Evolutionary conservation across 2,329 filamentous ascomycete species (phyloP).

Genomic region (Diaporthe vaccinii): DNA sequence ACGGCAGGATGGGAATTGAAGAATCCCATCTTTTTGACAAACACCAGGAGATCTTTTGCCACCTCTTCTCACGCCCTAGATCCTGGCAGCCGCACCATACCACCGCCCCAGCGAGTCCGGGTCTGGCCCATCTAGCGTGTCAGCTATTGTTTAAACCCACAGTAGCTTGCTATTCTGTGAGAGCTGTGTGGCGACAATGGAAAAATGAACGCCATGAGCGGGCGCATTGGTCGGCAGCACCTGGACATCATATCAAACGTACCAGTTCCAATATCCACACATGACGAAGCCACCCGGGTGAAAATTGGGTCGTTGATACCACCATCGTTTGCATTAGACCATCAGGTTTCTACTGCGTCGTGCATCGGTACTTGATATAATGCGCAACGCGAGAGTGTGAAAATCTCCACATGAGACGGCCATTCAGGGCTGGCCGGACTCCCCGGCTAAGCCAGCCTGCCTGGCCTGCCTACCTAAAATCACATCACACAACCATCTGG

Average conservation of each 20-base stretch:
- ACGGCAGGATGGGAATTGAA: slow-evolving; percentile 14
- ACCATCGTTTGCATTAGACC: not conserved
- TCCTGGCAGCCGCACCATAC: not conserved
- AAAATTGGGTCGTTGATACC: not conserved
- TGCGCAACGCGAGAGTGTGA: not conserved
- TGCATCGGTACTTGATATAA: not conserved
- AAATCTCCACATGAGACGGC: not conserved
- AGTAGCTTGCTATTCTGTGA: not conserved
- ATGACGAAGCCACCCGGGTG: not conserved
- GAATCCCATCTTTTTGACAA: slow-evolving; percentile 21
- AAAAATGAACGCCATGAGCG: not conserved
- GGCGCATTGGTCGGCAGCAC: not conserved
- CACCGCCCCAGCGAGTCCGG: not conserved
- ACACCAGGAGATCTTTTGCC: slow-evolving; percentile 4
- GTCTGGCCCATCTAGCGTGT: not conserved
- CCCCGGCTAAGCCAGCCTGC: not conserved
- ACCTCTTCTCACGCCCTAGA: not conserved
- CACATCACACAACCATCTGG: not conserved
- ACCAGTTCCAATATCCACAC: not conserved
- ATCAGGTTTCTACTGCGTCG: not conserved
- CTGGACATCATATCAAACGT: not conserved
- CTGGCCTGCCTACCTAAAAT: not conserved
- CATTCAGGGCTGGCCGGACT: not conserved
- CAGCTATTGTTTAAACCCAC: not conserved
- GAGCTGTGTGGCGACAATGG: not conserved